Evolutionary conservation across 2,329 filamentous ascomycete species (phyloP), one percentile per base, ranked within the genome.

Genomic region (Trichoderma atrobrunneum): DNA sequence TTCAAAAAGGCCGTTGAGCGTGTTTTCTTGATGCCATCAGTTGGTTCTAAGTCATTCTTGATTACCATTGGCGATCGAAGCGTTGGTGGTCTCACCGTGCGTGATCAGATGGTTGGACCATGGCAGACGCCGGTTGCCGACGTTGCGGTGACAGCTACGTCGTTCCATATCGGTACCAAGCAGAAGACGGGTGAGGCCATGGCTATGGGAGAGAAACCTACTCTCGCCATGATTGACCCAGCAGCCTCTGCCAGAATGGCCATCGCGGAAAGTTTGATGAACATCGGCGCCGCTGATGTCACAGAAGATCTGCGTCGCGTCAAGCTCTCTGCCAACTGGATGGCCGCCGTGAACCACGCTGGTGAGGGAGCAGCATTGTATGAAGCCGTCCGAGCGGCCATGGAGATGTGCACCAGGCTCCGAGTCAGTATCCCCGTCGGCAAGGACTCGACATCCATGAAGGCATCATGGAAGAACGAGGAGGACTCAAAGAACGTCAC

Each of bases 371-470:
- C 95, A 51, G 94, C 92, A 18, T 87, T 98, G 36, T 98, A 97
- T 78, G 94, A 98, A 81, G 96, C 95, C 34, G 96, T 98, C 3
- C 89, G 97, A 79, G 94, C 95, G 11, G 95, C 95, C 63, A 92
- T 97, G 89, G 92, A 97, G 62, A 86, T 99, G 10, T 99, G 96
- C 82, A 94, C 94, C 2, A 87, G 92, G 77, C 87, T 98, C n/a
- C 94, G 93, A 39, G 90, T 99, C 73, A 94, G 92, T 72, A 98
- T 99, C 73, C 96, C 96, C 5, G 96, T 98, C 10, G 96, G 96
- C 70, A 98, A 99, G 83, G 96, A 99, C 81, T 98, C 95, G 0
- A 97, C 97, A 82, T 98, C 95, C 3, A 98, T 99, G 96, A 98
- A 98, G 86, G 95, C 97, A 78, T 94, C 94, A 71, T 98, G 96